A percentile compares a stretch with the other conserved stretches of the same genome.
Evolutionary conservation across 139 green algal species (phyloP).

Genomic region (Coccomyxa sp.): DNA sequence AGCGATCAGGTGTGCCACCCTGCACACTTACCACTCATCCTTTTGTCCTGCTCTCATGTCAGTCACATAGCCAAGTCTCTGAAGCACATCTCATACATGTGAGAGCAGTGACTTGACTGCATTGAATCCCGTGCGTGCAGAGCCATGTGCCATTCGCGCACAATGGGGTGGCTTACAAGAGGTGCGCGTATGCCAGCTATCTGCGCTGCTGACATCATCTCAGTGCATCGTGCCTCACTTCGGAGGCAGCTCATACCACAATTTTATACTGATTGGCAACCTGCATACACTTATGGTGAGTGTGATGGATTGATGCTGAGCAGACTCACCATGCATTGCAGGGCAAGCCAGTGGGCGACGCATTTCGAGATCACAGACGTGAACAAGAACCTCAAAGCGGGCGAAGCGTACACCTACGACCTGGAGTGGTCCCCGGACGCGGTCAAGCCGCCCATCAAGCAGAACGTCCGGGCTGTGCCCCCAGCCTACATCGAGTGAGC

Average conservation of each 20-base stretch:
- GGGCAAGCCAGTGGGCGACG: slow-evolving; percentile 6
- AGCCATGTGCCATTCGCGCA: slow-evolving; percentile 66
- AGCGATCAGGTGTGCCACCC: not conserved
- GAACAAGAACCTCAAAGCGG: not conserved
- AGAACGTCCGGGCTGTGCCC: slow-evolving; percentile 10
- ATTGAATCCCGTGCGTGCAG: not conserved
- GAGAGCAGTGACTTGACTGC: no score
- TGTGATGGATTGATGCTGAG: not conserved
- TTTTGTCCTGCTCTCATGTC: no score
- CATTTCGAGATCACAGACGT: slow-evolving; percentile 20
- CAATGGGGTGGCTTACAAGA: slow-evolving; percentile 41
- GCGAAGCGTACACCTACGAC: slow-evolving; percentile 18
- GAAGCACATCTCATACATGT: no score
- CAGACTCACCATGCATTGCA: not conserved
- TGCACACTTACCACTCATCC: not conserved
- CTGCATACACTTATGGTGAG: not conserved
- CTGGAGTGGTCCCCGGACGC: slow-evolving; percentile 24
- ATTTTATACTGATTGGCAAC: no score
- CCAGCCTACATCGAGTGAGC: slow-evolving; percentile 19
- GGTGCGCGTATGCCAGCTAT: slow-evolving; percentile 2
- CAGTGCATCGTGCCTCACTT: not conserved
- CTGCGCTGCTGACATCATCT: no score
- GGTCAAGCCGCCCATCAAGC: slow-evolving; percentile 18
- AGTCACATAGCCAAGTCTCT: no score
- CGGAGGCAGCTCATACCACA: not conserved